These are phyloP conservation scores for Amanita brunnescens DNA, from an alignment of 768 basidiomycete genomes.

Conservation along the genomic window DNA sequence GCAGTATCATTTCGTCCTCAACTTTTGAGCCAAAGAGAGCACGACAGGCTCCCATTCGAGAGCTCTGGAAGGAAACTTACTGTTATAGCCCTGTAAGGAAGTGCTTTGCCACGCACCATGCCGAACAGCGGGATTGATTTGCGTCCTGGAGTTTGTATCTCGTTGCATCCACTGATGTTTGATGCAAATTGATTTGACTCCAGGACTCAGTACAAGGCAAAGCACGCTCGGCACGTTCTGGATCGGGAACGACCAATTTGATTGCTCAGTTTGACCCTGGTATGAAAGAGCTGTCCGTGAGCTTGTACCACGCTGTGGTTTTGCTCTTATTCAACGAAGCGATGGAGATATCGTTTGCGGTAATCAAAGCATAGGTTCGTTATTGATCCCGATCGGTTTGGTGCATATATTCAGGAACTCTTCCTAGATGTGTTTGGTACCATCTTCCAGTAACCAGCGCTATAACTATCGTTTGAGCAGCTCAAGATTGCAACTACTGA, in stretches of 20 bases:
- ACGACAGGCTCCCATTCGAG: no score
- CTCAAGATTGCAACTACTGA: conserved; percentile 80
- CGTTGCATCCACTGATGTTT: no score
- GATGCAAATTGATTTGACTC: conserved; percentile 73
- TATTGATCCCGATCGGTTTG: no score
- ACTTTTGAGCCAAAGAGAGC: conserved; percentile 66
- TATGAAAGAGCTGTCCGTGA: conserved; percentile 82
- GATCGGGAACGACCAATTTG: conserved; percentile 79
- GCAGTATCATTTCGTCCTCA: no score
- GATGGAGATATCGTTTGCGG: conserved; percentile 48
- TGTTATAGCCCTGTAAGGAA: conserved; percentile 80
- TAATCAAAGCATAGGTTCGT: conserved; percentile 76
- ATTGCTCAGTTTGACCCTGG: conserved; percentile 59
- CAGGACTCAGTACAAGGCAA: conserved; percentile 62
- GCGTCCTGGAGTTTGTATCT: conserved; percentile 34
- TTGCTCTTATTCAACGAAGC: conserved; percentile 79
- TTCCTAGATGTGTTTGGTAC: conserved; percentile 32
- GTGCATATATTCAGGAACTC: not conserved
- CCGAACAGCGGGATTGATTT: conserved; percentile 44
- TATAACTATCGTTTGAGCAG: conserved; percentile 45
- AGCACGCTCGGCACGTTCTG: conserved; percentile 69
- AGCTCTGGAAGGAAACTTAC: no score
- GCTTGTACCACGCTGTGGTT: conserved; percentile 84
- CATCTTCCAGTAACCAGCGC: not conserved
- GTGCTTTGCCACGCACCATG: conserved; percentile 77